Base-by-base conservation (phyloP, 495 filamentous ascomycete genomes). In the Cetradonia linearis region DNA sequence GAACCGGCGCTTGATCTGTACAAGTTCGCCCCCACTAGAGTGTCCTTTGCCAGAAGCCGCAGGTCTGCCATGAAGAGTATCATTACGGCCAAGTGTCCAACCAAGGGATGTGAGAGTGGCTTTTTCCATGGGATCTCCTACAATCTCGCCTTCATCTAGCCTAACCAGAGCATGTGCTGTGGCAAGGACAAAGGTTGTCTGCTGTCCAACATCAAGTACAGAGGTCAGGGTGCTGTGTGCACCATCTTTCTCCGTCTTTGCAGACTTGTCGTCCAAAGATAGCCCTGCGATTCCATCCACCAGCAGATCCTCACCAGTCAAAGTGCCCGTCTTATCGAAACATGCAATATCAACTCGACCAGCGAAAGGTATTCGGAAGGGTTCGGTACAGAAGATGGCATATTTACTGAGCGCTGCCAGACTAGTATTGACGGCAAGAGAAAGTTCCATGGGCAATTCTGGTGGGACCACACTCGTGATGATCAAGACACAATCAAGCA, bases 61-160 rank as follows among this genome's bases (percentile, higher is more conserved):
- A 2, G 73, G 69, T 68, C 86, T 86, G 64, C 75, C 80, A 0
- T 78, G 77, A 11, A 99, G 81, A 38, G 77, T 87, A 67, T 97
- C 94, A 60, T 93, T 92, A 61, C 83, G 86, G 34, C 91, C 90
- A 31, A 99, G 77, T 46, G 80, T 83, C 93, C 93, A 99, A 38
- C 92, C 90, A 53, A 99, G 82, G 59, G 91, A 88, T 13, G 77
- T 76, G 23, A 99, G 76, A 13, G 93, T 96, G 42, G 93, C 93
- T 72, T 96, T 96, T 68, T 99, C 93, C 93, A 99, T 99, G 18
- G 93, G 93, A 69, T 99, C 93, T 62, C 93, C 93, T 50, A 97
- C 94, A 62, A 97, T 84, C 18, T 99, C 93, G 23, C 93, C 94
- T 69, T 99, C 93, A 65, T 99, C 93, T 7, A 99, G 76, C 66